A percentile compares a stretch with the other conserved stretches of the same genome.
Conservation (phyloP, 257 asterid genomes). For the Ajuga chamaepitys region DNA sequence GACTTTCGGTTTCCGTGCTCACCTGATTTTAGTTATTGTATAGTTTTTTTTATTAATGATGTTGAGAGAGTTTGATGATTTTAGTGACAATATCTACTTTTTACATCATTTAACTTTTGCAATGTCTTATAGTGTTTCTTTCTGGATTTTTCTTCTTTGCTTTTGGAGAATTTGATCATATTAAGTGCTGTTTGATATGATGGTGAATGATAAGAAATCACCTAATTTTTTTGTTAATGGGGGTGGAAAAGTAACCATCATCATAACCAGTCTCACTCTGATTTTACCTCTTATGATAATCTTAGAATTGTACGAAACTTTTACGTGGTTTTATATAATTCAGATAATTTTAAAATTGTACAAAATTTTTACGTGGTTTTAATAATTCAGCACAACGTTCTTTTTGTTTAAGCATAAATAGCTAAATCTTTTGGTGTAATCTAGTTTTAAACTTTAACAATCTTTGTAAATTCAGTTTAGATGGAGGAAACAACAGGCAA, state of each 20-base stretch:
- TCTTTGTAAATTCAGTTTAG: too few species aligned
- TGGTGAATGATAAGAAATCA: slow-evolving; percentile 16
- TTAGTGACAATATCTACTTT: slow-evolving; percentile 20
- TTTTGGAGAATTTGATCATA: slow-evolving; percentile 8
- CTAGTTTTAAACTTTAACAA: too few species aligned
- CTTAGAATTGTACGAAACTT: too few species aligned
- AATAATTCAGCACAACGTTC: too few species aligned
- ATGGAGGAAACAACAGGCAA: too few species aligned
- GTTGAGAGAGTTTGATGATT: slow-evolving; percentile 9
- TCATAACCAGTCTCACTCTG: slow-evolving; percentile 1
- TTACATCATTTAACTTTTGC: slow-evolving; percentile 5
- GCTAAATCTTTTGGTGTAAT: too few species aligned
- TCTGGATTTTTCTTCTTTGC: not conserved
- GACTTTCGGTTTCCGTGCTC: too few species aligned
- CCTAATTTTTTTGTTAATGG: slow-evolving; percentile 5
- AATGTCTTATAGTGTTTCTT: not conserved
- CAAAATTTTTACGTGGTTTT: too few species aligned
- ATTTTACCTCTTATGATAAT: not conserved
- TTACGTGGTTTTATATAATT: too few species aligned
- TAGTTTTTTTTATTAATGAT: slow-evolving; percentile 1
- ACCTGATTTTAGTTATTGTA: not conserved
- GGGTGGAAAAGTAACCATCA: not conserved
- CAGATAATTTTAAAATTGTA: too few species aligned
- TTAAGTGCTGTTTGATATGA: slow-evolving; percentile 8
- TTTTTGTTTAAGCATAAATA: too few species aligned